Evolutionary conservation across 2,329 filamentous ascomycete genomes (phyloP).

Genomic region (Fusarium longipes): DNA sequence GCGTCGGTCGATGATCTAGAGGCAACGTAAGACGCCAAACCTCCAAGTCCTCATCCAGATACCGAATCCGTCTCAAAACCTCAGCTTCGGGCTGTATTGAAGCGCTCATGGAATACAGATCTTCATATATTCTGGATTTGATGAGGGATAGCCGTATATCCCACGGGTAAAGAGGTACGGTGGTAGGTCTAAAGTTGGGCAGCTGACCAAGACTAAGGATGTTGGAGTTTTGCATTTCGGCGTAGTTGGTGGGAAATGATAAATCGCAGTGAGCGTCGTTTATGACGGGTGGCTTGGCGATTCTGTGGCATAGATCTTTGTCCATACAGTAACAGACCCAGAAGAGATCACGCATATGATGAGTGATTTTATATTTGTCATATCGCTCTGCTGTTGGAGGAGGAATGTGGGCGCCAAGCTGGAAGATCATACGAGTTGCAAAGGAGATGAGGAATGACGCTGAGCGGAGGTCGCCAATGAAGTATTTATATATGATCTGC

Average conservation of each 20-base stretch:
- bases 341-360: conserved; percentile 10
- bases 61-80: not conserved
- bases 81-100: not conserved
- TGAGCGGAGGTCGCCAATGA: not conserved
- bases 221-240: not conserved
- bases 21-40: conserved; percentile 12
- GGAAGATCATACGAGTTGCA: not conserved
- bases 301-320: conserved; percentile 17
- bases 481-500: not conserved
- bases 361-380: not conserved
- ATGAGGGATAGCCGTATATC: not conserved
- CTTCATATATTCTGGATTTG: not conserved
- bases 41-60: conserved; percentile 17
- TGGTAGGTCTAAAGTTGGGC: fast-evolving
- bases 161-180: conserved; percentile 1
- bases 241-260: not conserved
- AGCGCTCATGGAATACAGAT: not conserved
- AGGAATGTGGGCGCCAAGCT: not conserved
- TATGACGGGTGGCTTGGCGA: not conserved
- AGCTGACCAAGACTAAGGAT: not conserved
- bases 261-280: conserved; percentile 21
- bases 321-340: conserved; percentile 30
- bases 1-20: not conserved
- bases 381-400: fast-evolving
- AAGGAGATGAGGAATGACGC: not conserved